Percentiles rank a stretch among this genome's conserved stretches.
phyloP scores from a whole-genome alignment of 2,329 filamentous ascomycete genomes.

The Trichophyton simii region DNA sequence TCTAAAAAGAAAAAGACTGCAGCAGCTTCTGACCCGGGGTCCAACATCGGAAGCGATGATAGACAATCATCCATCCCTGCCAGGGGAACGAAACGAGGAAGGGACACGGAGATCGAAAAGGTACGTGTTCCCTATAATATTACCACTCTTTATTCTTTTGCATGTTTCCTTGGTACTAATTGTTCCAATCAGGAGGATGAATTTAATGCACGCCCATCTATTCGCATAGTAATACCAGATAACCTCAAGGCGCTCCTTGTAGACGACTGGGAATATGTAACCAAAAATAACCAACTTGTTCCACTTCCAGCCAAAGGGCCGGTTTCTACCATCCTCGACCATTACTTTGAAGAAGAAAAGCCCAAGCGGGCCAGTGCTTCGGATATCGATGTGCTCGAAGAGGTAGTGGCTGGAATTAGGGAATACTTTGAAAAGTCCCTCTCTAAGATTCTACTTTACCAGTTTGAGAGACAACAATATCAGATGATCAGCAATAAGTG shows the following conservation, averaged over 20 bases:
- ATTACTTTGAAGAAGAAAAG: constrained; percentile 62
- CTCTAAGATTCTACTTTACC: constrained; percentile 80
- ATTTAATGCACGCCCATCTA: constrained; percentile 71
- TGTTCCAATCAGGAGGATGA: constrained; percentile 59
- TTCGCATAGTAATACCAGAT: constrained; percentile 78
- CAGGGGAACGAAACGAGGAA: constrained; percentile 32
- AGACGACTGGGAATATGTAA: constrained; percentile 98
- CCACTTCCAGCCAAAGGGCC: constrained; percentile 66
- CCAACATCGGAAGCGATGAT: constrained; percentile 35
- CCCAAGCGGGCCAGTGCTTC: constrained; percentile 40
- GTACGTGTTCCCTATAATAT: constrained; percentile 19
- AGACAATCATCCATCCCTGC: constrained; percentile 32
- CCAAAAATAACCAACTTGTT: constrained; percentile 84
- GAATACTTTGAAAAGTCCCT: constrained; percentile 92
- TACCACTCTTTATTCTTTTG: neutral
- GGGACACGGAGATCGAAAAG: constrained; percentile 38
- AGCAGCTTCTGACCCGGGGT: constrained; percentile 31
- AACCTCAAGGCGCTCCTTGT: constrained; percentile 83
- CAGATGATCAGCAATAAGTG: constrained; percentile 61
- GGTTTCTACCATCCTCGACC: constrained; percentile 64
- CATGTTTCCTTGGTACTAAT: constrained; percentile 3
- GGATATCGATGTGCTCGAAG: constrained; percentile 75
- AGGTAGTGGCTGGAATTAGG: constrained; percentile 71
- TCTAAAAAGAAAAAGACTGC: constrained; percentile 24
- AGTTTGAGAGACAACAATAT: constrained; percentile 85